phyloP scores from a whole-genome alignment of 768 basidiomycete genomes.

The Cyathus striatus region DNA sequence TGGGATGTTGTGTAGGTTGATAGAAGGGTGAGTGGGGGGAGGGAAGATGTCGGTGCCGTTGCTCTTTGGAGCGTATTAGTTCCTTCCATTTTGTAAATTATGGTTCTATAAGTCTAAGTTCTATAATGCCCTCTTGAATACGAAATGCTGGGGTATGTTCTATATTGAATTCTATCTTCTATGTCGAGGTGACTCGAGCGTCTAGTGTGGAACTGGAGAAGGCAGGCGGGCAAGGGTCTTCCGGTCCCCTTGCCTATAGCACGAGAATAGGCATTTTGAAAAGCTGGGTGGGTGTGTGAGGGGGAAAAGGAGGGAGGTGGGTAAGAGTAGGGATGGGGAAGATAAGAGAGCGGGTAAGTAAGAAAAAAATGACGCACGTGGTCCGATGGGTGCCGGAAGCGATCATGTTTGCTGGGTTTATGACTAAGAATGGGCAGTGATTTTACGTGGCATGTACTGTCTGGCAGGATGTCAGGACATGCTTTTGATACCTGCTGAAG shows the following conservation, averaged over 20 bases:
- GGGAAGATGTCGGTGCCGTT: conserved; percentile 40
- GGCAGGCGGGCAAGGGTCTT: conserved; percentile 27
- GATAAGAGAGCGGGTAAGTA: conserved; percentile 7
- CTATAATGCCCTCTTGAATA: conserved; percentile 7
- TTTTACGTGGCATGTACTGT: neutral
- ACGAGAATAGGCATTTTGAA: conserved; percentile 46
- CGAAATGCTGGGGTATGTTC: conserved; percentile 4
- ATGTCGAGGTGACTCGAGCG: no score
- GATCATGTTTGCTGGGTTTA: neutral
- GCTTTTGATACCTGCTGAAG: neutral
- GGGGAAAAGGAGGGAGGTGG: conserved; percentile 5
- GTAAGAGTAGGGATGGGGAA: neutral
- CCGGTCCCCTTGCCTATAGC: conserved; percentile 41
- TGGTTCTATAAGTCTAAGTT: conserved; percentile 8
- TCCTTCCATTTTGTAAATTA: conserved; percentile 4
- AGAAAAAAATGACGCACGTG: conserved; percentile 15
- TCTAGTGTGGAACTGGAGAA: conserved; percentile 9
- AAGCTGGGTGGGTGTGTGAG: conserved; percentile 10
- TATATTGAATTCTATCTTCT: conserved; percentile 2
- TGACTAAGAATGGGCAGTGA: neutral
- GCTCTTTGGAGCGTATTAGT: conserved; percentile 10
- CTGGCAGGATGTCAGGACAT: neutral
- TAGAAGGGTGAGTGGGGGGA: conserved; percentile 53
- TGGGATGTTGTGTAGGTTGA: conserved; percentile 22
- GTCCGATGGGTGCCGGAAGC: neutral